Base-by-base conservation (phyloP, 768 basidiomycete genomes). In the Botryobasidium botryosum region DNA sequence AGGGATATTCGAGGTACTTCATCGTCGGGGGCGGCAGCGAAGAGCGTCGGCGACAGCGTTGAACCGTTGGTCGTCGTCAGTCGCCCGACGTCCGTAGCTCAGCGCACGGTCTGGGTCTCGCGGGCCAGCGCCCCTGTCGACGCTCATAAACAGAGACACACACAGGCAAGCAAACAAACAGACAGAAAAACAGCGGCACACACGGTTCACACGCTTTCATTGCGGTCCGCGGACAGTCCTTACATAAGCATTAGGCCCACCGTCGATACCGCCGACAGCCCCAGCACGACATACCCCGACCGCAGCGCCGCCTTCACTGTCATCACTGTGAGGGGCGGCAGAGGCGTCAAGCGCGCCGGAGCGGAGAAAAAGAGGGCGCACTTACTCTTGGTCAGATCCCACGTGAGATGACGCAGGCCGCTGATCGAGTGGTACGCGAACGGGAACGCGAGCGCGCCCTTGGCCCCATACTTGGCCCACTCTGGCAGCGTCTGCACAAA, bases 381-480 rank as follows among this genome's bases (percentile, higher is more conserved):
- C 90, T 53, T 55, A 96, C 92, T 79, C 68, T 79, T 81, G 47
- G 78, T 77, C 58, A 72, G 62, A 63, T 96, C 92, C 92, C 92
- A 97, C 27, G 63, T 60, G 55, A 97, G 64, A 68, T 97, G 92
- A 33, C 92, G 74, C 49, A 96, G 50, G 3, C 92, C 92, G 62
- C 96, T 96, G 61, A 76, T 68, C 6, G 74, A 72, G 64, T 97
- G 92, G 74, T 79, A 96, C 13, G 84, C 73, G 61, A 94, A 92
- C 1, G 91, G 86, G 3, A 73, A 69, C 10, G 87, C 88, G 36
- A 96, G 71, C 49, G 86, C 55, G 23, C 74, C 63, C 63, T 94
- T 96, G 42, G 71, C 76, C 7, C 72, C 62, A 47, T 75, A 71
- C 63, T 92, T 92, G 52, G 79, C 66, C 48, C 70, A 73, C 18